phyloP scores from a whole-genome alignment of 75 land plant species.

The Cryptomeria japonica region DNA sequence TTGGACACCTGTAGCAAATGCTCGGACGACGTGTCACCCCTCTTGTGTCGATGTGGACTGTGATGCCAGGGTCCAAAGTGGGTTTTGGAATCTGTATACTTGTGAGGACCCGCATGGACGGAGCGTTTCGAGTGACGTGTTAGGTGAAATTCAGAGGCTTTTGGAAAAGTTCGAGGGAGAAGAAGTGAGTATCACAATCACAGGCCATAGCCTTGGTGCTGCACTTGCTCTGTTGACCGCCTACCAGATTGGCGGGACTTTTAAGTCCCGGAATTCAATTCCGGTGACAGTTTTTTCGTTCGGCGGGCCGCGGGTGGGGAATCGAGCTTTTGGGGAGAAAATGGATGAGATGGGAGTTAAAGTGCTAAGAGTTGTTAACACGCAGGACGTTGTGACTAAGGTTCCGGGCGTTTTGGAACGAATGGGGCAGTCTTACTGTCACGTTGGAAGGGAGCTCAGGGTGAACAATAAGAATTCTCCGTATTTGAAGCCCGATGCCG shows the following conservation, averaged over 20 bases:
- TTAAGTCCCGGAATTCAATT: no score
- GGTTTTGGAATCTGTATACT: conserved; percentile 65
- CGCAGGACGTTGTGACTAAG: conserved; percentile 61
- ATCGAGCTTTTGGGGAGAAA: conserved; percentile 42
- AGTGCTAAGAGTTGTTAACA: conserved; percentile 66
- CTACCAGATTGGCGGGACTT: conserved; percentile 51
- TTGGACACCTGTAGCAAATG: conserved; percentile 18
- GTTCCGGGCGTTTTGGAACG: conserved; percentile 56
- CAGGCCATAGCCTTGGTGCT: conserved; percentile 86
- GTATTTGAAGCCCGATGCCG: conserved; percentile 55
- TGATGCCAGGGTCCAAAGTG: conserved; percentile 48
- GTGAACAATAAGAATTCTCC: conserved; percentile 61
- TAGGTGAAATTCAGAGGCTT: conserved; percentile 46
- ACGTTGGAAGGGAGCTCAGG: conserved; percentile 70
- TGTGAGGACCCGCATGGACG: conserved; percentile 30
- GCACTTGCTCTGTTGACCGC: conserved; percentile 64
- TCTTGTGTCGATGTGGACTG: not conserved
- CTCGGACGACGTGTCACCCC: not conserved
- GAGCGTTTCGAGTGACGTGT: conserved; percentile 47
- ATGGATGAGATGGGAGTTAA: conserved; percentile 41
- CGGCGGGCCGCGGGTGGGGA: conserved; percentile 82
- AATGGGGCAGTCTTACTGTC: conserved; percentile 47
- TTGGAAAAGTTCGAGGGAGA: conserved; percentile 51
- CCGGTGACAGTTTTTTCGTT: conserved; percentile 69
- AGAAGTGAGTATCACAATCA: conserved; percentile 68